Evolutionary conservation across 2,329 filamentous ascomycete species (phyloP), one percentile per base, ranked within the genome.

Genomic region (Botrytis pseudocinerea): DNA sequence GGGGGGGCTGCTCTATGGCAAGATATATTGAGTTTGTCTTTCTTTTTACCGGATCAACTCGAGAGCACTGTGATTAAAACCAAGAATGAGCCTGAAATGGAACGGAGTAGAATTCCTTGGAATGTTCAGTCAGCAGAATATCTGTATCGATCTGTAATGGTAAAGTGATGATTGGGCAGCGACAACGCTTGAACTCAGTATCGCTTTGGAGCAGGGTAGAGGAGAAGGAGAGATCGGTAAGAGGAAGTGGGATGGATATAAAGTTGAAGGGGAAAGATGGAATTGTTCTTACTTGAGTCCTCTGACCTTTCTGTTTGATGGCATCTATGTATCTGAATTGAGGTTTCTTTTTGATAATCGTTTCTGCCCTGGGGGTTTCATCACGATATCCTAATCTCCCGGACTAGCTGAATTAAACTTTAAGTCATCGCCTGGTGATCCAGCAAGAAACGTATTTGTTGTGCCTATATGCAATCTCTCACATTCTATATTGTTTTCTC

Each of bases 251-350:
- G 48, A 16, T 54, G 48, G 12, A 16, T 54, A n/a, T 16, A 16
- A 0, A n/a, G 5, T 28, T 16, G 5, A 5, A 28, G 25, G 25
- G 25, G 2, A n/a, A 25, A 12, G 0, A 12, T 14, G 4, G 46
- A 2, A 20, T 57, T 18, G 8, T 57, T 18, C 25, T 51, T 25
- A 48, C 4, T 0, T 25, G 46, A n/a, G 2, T 51, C 22, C 10
- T 25, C 22, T 9, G 22, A 14, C 4, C 12, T 22, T 51, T 4
- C 9, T 12, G 0, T 51, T n/a, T 51, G 46, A 25, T n/a, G 46
- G 12, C 6, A 12, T 51, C 8, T n/a, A 2, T 14, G 10, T n/a
- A 14, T 5, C 22, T 5, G 22, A 25, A 16, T 28, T 3, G 25
- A 54, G 5, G 6, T 0, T 28, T n/a, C 1, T 28, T 16, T n/a